A percentile compares a stretch with the other conserved stretches of the same genome.
Evolutionary conservation across 768 basidiomycete species (phyloP).

Genomic region (Gymnopilus junonius): DNA sequence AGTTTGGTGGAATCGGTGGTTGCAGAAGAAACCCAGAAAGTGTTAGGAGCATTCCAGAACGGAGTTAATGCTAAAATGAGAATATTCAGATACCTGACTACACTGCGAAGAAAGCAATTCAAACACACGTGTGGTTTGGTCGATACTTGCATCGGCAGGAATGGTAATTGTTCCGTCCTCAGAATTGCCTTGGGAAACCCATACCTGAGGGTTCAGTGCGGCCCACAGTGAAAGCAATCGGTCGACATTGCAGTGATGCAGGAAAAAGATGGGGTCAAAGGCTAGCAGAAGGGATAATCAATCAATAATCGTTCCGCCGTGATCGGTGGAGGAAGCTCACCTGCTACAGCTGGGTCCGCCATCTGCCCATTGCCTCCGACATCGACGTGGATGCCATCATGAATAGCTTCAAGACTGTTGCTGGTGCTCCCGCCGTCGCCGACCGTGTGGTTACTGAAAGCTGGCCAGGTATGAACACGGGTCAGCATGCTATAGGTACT

Average conservation of each 20-base stretch:
- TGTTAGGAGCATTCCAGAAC: slow-evolving; percentile 44
- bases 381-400: slow-evolving; percentile 51
- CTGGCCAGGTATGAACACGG: slow-evolving; percentile 42
- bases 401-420: slow-evolving; percentile 55
- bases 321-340: slow-evolving; percentile 24
- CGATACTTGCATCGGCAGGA: slow-evolving; percentile 28
- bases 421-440: slow-evolving; percentile 42
- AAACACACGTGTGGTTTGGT: slow-evolving; percentile 32
- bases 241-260: slow-evolving; percentile 60
- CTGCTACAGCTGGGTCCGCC: slow-evolving; percentile 42
- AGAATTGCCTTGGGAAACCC: slow-evolving; percentile 37
- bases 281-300: slow-evolving; percentile 27
- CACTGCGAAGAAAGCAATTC: background rate
- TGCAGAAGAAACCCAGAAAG: slow-evolving; percentile 45
- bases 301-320: background rate
- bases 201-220: slow-evolving; percentile 45
- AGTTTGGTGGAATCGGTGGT: slow-evolving; percentile 35
- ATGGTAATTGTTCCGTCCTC: slow-evolving; percentile 40
- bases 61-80: slow-evolving; percentile 43
- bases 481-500: slow-evolving; percentile 44
- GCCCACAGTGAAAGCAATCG: slow-evolving; percentile 54
- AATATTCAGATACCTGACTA: background rate
- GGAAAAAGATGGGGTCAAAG: slow-evolving; percentile 58
- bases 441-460: slow-evolving; percentile 51
- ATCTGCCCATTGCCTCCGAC: slow-evolving; percentile 50